These are phyloP conservation scores for Phytophthora cactorum DNA, from an alignment of 352 stramenopile species.

Conservation along the genomic window DNA sequence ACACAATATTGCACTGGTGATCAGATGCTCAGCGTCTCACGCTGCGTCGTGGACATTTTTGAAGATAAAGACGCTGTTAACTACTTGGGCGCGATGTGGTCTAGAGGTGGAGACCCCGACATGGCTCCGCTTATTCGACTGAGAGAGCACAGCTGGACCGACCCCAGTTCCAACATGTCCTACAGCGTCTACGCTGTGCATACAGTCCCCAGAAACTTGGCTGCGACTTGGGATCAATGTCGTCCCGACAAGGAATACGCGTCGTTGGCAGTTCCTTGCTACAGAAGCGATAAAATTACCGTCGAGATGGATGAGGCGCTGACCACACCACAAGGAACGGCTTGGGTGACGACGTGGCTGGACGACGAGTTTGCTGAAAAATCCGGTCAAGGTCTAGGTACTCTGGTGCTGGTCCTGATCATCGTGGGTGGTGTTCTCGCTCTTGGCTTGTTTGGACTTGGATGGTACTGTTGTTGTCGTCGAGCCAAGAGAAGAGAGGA, in stretches of 20 bases:
- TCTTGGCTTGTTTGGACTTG: slow-evolving; percentile 5
- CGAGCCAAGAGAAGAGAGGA: slow-evolving; percentile 1
- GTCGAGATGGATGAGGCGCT: slow-evolving; percentile 10
- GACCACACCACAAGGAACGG: slow-evolving; percentile 10
- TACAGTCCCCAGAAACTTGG: slow-evolving; percentile 6
- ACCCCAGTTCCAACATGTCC: slow-evolving; percentile 19
- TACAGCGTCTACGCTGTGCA: slow-evolving; percentile 34
- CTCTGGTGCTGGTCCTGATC: slow-evolving; percentile 22
- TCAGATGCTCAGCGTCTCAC: slow-evolving; percentile 39
- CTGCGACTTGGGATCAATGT: slow-evolving; percentile 24
- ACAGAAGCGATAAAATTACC: slow-evolving; percentile 8
- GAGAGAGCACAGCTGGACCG: slow-evolving; percentile 29
- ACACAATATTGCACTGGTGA: slow-evolving; percentile 32
- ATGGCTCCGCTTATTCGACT: slow-evolving; percentile 30
- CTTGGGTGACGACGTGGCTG: slow-evolving; percentile 30
- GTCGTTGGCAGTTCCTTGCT: slow-evolving; percentile 27
- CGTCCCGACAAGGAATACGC: slow-evolving; percentile 24
- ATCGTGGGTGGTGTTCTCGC: slow-evolving; percentile 20
- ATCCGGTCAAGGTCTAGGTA: slow-evolving; percentile 12
- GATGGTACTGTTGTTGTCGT: slow-evolving; percentile 24
- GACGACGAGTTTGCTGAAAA: slow-evolving; percentile 20
- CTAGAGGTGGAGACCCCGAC: slow-evolving; percentile 27
- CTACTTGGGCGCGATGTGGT: slow-evolving; percentile 35
- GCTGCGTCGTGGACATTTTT: slow-evolving; percentile 38
- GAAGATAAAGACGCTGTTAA: slow-evolving; percentile 1